Evolutionary conservation across 2,329 filamentous ascomycete species (phyloP), one percentile per base, ranked within the genome.

Genomic region (Penicillium aurantiogriseum): DNA sequence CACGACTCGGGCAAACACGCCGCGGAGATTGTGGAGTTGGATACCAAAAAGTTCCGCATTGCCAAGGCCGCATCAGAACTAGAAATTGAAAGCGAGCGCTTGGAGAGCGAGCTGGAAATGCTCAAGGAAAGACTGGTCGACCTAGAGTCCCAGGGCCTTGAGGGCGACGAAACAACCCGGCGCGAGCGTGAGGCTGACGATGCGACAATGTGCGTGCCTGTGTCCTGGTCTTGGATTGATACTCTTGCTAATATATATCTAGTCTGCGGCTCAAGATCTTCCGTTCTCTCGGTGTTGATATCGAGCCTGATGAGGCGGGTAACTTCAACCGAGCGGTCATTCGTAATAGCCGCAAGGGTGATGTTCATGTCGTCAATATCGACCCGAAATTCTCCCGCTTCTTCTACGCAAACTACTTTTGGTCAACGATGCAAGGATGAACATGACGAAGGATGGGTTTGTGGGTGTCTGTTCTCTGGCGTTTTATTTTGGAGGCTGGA

Each of bases 351-450:
- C 83, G 86, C 63, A 93, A 92, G 79, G 92, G 92, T 9, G 92
- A 97, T 72, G 91, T 97, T 51, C 91, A 96, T 73, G 90, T 97
- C 49, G 88, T 99, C 59, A 96, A 96, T 69, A 87, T 99, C 73
- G 92, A 97, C 68, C 87, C 89, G 67, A 96, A 94, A 78, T 92
- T 96, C 74, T 93, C 90, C 57, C 84, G 88, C 61, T 93, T 89
- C 74, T 97, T 95, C 71, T 96, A 97, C 70, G 91, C 92, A 23
- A 95, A 96, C 69, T 96, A 96, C 74, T 95, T 97, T 71, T 99
- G 94, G 94, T 84, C 91, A 69, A 93, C 87, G 31, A 81, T 97
- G 73, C 95, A 79, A 74, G 74, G 71, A 35, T 77, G 62, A 65
- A 49, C 21, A 44, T 44, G 6, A 27, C 13, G 31, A 17, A 15